Conservation (phyloP, 768 basidiomycete species). For the Boletus sp. region DNA sequence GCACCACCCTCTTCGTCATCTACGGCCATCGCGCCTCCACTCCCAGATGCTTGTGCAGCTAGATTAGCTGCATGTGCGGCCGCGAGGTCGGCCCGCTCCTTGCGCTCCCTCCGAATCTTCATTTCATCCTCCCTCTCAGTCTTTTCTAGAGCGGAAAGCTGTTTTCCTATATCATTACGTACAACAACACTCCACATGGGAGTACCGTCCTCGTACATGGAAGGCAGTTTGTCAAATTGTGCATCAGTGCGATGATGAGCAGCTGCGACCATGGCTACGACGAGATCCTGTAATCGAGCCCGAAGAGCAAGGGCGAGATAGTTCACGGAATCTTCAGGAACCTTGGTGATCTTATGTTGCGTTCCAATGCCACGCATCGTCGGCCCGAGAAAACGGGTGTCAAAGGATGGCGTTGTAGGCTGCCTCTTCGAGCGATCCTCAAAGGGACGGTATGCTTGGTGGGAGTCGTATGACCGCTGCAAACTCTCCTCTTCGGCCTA, state of each 20-base stretch:
- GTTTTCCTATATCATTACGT: constrained; percentile 76
- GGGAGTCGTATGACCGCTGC: constrained; percentile 61
- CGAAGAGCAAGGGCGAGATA: constrained; percentile 81
- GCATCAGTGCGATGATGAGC: constrained; percentile 67
- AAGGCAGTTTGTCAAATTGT: constrained; percentile 63
- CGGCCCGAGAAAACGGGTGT: constrained; percentile 57
- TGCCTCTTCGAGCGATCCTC: constrained; percentile 82
- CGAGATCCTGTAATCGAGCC: constrained; percentile 65
- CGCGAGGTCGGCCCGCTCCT: constrained; percentile 69
- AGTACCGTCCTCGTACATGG: constrained; percentile 58
- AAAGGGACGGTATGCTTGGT: constrained; percentile 59
- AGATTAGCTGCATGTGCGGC: constrained; percentile 66
- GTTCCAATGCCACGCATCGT: constrained; percentile 67
- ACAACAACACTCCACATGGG: constrained; percentile 85
- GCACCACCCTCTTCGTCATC: constrained; percentile 53
- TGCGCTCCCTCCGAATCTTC: constrained; percentile 68
- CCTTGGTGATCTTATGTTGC: constrained; percentile 61
- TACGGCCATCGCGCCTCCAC: constrained; percentile 24
- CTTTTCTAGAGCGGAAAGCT: constrained; percentile 70
- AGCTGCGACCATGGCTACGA: constrained; percentile 65
- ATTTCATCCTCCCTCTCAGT: constrained; percentile 84
- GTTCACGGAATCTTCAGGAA: constrained; percentile 70
- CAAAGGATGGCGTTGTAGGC: constrained; percentile 64
- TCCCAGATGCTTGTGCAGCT: constrained; percentile 51
- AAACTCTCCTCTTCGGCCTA: constrained; percentile 86